Base-by-base conservation (phyloP, 257 asterid genomes). In the Solanum virginianum region DNA sequence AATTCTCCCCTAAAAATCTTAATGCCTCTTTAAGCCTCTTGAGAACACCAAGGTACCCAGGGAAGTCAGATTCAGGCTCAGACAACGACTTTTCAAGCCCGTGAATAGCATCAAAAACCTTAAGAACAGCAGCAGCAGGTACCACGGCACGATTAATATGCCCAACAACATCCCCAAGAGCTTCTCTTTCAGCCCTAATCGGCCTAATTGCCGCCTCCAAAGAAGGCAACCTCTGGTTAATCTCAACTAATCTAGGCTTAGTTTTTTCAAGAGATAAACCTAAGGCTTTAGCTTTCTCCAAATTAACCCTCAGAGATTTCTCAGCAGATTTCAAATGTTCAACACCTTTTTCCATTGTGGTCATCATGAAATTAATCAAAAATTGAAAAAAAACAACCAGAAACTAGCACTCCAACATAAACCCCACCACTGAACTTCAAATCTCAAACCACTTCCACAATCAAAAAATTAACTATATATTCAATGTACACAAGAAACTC, bases 41-140 rank as follows among this genome's bases (percentile, higher is more conserved):
- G 49, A 95, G 94, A 41, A 92, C 94, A 18, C 96, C 92, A 15
- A 94, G 91, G 87, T 92, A 94, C 49, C 97, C 98, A 1, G 88
- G 87, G 36, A 95, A 93, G 79, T 93, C 93, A 3, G 91, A 75
- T 29, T 92, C 97, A 26, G 97, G 97, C 90, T 95, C 94, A 1
- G 94, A 92, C 29, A 95, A 82, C 1, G 96, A 94, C 86, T 93
- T 95, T 83, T 94, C 99, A 41, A 95, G 93, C 45, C 97, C 98
- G 80, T 92, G 97, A 83, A 95, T 93, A 41, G 98, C 98, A 85
- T 96, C 99, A 83, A 96, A 94, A 62, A 96, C 99, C 93, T 96
- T 96, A 39, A 96, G 97, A 85, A 94, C 98, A 0, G 98, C 94
- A 68, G 99, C 89, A 45, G 98, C 98, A 13, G 99, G 98, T 75